phyloP scores from a whole-genome alignment of 2,329 filamentous ascomycete genomes.

The Diaporthe citri region DNA sequence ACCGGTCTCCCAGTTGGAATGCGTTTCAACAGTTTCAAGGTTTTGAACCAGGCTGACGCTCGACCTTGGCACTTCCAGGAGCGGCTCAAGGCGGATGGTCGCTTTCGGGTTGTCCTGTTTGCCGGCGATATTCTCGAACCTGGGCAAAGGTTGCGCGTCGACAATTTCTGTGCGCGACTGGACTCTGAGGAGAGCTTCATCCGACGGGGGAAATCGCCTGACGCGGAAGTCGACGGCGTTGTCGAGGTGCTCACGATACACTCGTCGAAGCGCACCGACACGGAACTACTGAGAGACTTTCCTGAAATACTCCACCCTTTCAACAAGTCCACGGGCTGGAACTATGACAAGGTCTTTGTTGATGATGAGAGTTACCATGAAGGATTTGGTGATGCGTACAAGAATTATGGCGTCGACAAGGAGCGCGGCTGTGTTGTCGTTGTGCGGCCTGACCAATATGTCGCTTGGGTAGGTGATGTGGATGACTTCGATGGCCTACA shows the following conservation, averaged over 20 bases:
- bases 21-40: slow-evolving; percentile 70
- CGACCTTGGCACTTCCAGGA: slow-evolving; percentile 71
- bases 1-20: slow-evolving; percentile 63
- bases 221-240: slow-evolving; percentile 47
- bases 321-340: slow-evolving; percentile 62
- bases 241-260: slow-evolving; percentile 75
- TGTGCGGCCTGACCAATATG: slow-evolving; percentile 76
- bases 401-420: slow-evolving; percentile 69
- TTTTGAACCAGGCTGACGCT: slow-evolving; percentile 68
- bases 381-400: slow-evolving; percentile 63
- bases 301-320: slow-evolving; percentile 63
- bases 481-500: slow-evolving; percentile 52
- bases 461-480: slow-evolving; percentile 58
- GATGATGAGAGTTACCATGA: slow-evolving; percentile 68
- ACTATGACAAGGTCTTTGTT: slow-evolving; percentile 69
- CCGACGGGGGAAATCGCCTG: slow-evolving; percentile 49
- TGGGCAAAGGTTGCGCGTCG: slow-evolving; percentile 58
- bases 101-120: slow-evolving; percentile 71
- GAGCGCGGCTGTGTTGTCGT: slow-evolving; percentile 69
- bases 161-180: slow-evolving; percentile 61
- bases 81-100: slow-evolving; percentile 65
- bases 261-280: slow-evolving; percentile 60
- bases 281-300: slow-evolving; percentile 63
- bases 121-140: slow-evolving; percentile 66
- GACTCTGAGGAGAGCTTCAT: slow-evolving; percentile 55